Conservation (phyloP, 371 early-diverging fungal genomes). For the Mucor irregularis region DNA sequence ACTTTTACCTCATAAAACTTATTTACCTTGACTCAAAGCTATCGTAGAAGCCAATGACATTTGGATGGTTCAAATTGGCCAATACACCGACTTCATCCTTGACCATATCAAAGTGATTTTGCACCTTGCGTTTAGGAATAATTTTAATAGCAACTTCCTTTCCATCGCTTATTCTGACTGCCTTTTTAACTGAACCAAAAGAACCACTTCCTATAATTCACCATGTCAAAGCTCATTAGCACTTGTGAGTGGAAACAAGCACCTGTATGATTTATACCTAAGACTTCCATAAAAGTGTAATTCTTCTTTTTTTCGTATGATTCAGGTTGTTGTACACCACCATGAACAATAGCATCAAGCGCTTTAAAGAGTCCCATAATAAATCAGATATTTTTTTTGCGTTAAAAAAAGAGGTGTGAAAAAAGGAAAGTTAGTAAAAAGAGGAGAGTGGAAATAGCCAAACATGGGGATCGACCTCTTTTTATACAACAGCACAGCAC, state of each 20-base stretch:
- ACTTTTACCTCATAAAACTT: not conserved
- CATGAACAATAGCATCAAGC: slow-evolving; percentile 46
- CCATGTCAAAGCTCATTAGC: not conserved
- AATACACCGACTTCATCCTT: slow-evolving; percentile 73
- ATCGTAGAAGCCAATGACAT: slow-evolving; percentile 83
- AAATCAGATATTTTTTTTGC: no score
- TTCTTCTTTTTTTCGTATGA: slow-evolving; percentile 71
- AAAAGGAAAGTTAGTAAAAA: not conserved
- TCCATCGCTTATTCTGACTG: slow-evolving; percentile 55
- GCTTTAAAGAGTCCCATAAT: slow-evolving; percentile 35
- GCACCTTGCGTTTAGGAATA: slow-evolving; percentile 70
- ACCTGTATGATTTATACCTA: slow-evolving; percentile 42
- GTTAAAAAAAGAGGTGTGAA: slow-evolving; percentile 1
- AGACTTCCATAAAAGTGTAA: slow-evolving; percentile 59
- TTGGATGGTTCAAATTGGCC: slow-evolving; percentile 70
- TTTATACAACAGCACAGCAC: not conserved
- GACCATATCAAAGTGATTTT: slow-evolving; percentile 73
- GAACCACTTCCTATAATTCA: slow-evolving; percentile 60
- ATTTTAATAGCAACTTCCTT: slow-evolving; percentile 79
- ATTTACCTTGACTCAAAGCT: slow-evolving; percentile 70
- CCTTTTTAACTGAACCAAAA: slow-evolving; percentile 74
- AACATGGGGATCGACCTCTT: not conserved
- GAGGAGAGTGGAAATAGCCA: not conserved
- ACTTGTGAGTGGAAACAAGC: not conserved
- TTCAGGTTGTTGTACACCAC: slow-evolving; percentile 58